Base-by-base conservation (phyloP, 1,284 basidiomycete species). In the Ustilago esculenta region DNA sequence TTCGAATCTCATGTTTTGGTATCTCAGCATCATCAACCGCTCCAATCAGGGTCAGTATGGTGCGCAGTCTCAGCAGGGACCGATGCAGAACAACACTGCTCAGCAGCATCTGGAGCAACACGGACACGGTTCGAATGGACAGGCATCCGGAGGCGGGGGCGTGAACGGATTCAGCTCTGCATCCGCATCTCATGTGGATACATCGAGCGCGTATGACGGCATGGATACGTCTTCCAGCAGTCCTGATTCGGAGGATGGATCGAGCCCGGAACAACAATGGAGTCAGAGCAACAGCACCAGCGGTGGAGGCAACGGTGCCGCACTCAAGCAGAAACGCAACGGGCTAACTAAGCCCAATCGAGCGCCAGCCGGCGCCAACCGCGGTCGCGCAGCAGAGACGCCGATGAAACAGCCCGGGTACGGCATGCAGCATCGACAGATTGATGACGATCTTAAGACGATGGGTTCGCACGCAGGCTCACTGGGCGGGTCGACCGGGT, bases 1-100 rank as follows among this genome's bases (percentile, higher is more conserved):
- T 83, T 96, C 93, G 77, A 98, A 98, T 82, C 86, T 98, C 73
- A 98, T 98, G 94, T 98, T 98, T 86, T 98, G 95, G 95, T 98
- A 98, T 82, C 86, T 98, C 34, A 92, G 92, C n/a, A 88, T 98
- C 68, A 96, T 98, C 84, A 97, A 98, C 82, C 93, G 85, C 29
- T 81, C 84, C 6, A 75, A 79, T 43, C 84, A 84, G 60, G 81
- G 83, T 50, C 84, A 84, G 54, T 27, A 41, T 27, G 57, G 33
- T 9, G 34, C 27, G 6, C 55, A 57, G 25, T 2, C 39, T 79
- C 85, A 70, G 69, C 83, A 14, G 72, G 73, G 24, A 67, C 79
- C 12, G 67, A 37, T 27, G 17, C 61, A 57, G 39, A 20, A 27
- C 25, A 21, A 17, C 35, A 40, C n/a, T 24, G 42, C 15, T 2